Evolutionary conservation across 352 stramenopile genomes (phyloP).

Genomic region (Elongisporangium anandrum): DNA sequence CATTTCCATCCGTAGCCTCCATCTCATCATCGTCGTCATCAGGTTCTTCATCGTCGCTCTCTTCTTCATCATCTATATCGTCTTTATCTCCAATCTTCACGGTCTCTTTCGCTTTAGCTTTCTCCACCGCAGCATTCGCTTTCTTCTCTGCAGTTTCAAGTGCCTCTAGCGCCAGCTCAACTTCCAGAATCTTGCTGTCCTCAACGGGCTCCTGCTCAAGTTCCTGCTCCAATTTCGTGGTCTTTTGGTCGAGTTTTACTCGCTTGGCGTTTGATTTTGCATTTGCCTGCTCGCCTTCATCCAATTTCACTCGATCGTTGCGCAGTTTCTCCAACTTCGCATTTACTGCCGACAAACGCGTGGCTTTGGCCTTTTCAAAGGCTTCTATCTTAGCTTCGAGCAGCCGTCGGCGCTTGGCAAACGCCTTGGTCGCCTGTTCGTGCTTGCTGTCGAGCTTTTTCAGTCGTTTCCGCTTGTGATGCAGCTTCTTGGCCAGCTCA

Average conservation of each 20-base stretch:
- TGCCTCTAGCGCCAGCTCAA: constrained; percentile 34
- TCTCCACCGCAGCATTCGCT: constrained; percentile 14
- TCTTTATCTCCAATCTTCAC: constrained; percentile 8
- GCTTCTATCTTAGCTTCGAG: constrained; percentile 31
- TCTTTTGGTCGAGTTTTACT: constrained; percentile 26
- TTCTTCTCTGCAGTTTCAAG: constrained; percentile 23
- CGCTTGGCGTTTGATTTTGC: constrained; percentile 14
- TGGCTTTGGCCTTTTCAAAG: constrained; percentile 29
- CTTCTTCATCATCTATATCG: constrained; percentile 8
- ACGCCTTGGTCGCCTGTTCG: constrained; percentile 14
- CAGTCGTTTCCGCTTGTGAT: constrained; percentile 27
- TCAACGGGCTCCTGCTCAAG: constrained; percentile 22
- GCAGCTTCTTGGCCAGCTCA: constrained; percentile 20
- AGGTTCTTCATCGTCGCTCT: constrained; percentile 10
- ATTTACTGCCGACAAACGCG: constrained; percentile 19
- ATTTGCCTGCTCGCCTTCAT: constrained; percentile 12
- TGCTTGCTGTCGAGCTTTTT: constrained; percentile 32
- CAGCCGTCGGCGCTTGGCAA: constrained; percentile 26
- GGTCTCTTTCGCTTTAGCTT: constrained; percentile 20
- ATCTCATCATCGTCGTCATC: constrained; percentile 9
- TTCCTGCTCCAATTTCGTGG: constrained; percentile 25
- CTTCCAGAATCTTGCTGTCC: constrained; percentile 38
- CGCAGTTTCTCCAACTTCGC: constrained; percentile 21
- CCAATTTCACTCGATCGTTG: constrained; percentile 16
- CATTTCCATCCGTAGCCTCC: constrained; percentile 6